Evolutionary conservation across 2,329 filamentous ascomycete genomes (phyloP).

Genomic region (Lasiodiplodia sp.): DNA sequence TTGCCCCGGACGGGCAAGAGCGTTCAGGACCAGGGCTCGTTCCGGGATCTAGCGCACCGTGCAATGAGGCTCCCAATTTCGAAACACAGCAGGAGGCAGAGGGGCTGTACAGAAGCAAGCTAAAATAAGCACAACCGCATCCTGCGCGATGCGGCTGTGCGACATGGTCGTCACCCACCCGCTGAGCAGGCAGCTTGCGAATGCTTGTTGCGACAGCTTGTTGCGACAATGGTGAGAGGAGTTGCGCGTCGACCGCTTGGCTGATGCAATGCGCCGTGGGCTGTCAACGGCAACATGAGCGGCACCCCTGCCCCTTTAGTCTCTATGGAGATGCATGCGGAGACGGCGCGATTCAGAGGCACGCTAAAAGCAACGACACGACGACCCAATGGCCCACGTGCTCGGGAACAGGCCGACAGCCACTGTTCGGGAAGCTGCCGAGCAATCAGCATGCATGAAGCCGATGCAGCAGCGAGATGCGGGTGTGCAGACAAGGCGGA

Average conservation of each 20-base stretch:
- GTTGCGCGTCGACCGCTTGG: slow-evolving; percentile 13
- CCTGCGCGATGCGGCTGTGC: slow-evolving; percentile 2
- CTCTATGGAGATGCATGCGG: neutral
- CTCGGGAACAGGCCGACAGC: neutral
- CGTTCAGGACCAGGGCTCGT: neutral
- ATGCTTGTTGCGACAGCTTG: neutral
- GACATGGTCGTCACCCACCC: neutral
- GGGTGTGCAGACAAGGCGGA: too few relatives aligned
- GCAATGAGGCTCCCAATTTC: neutral
- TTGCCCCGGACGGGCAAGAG: neutral
- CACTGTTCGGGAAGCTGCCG: neutral
- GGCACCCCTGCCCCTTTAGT: slow-evolving; percentile 16
- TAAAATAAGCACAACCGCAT: slow-evolving; percentile 1
- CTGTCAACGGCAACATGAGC: neutral
- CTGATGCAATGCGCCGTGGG: slow-evolving; percentile 9
- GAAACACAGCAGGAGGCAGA: neutral
- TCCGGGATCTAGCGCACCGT: neutral
- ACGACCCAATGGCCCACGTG: neutral
- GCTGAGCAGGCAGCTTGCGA: neutral
- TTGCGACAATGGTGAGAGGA: neutral
- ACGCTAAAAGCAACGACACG: slow-evolving; percentile 17
- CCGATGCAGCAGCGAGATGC: neutral
- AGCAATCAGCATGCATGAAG: neutral
- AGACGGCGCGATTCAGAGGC: slow-evolving; percentile 12
- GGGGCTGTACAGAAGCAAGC: neutral